phyloP scores from a whole-genome alignment of 371 early-diverging fungal genomes.

The Scutellospora calospora region DNA sequence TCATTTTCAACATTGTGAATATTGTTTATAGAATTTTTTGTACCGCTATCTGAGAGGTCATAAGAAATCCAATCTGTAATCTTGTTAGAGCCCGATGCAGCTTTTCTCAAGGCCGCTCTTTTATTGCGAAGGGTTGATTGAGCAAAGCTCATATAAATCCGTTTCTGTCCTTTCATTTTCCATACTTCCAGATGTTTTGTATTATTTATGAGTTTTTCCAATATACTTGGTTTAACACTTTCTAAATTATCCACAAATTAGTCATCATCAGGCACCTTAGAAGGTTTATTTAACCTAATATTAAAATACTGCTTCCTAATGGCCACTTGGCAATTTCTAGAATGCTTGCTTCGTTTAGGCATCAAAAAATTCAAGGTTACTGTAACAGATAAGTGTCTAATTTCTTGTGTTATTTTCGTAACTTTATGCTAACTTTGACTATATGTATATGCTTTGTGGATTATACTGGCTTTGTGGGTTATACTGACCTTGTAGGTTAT shows the following conservation, averaged over 20 bases:
- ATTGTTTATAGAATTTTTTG: not conserved
- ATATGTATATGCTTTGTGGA: too few species aligned
- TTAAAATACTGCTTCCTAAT: too few species aligned
- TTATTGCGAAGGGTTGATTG: slow-evolving; percentile 12
- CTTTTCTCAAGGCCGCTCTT: slow-evolving; percentile 18
- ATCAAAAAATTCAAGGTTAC: too few species aligned
- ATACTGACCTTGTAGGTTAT: too few species aligned
- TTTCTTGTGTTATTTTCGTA: too few species aligned
- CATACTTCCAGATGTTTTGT: not conserved
- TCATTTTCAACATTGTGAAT: not conserved
- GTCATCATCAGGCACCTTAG: not conserved
- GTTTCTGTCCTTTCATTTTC: not conserved
- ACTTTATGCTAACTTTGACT: too few species aligned
- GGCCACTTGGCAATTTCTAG: too few species aligned
- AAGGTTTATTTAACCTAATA: too few species aligned
- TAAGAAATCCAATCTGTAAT: slow-evolving; percentile 8
- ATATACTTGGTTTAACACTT: not conserved
- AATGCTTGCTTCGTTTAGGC: too few species aligned
- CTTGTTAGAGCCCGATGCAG: not conserved
- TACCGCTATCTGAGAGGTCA: not conserved
- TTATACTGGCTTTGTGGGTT: too few species aligned
- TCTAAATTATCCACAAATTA: not conserved
- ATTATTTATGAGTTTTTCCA: slow-evolving; percentile 9
- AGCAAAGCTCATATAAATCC: slow-evolving; percentile 11
- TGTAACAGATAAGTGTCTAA: too few species aligned